Evolutionary conservation across 1,139 yeast genomes (phyloP), one percentile per base, ranked within the genome.

Genomic region (Kurtzmaniella quercitrusa): DNA sequence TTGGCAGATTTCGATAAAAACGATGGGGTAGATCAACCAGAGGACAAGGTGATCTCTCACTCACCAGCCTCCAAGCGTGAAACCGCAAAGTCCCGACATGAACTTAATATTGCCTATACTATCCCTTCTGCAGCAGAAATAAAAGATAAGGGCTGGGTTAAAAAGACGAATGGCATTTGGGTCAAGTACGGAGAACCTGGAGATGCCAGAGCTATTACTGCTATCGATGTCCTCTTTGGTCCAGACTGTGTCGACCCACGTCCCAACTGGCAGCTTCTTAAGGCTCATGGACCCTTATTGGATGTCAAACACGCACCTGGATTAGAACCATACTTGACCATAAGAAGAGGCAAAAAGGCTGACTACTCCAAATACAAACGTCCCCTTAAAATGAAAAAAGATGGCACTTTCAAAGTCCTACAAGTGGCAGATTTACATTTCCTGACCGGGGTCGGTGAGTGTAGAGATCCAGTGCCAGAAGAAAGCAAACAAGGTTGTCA

Each of bases 341-440:
- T 63, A 51, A 47, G 70, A 45, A 43, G 58, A 40, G 60, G 68
- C 5, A 52, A 55, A 7, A 53, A 49, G 39, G 33, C 46, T 41
- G 55, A 62, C 55, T 66, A 65, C 49, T 55, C 55, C 17, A 48
- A 39, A 31, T 41, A 43, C 17, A 25, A 42, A 37, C 39, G 41
- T 40, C 50, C 48, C 40, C 47, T 60, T 37, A 52, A 56, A 44
- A 48, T 60, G 40, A 45, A 52, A 23, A 39, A 48, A 3, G 56
- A 70, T 25, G 77, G 71, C 2, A 74, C 68, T 47, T 84, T 81
- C 60, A 85, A 83, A 58, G 78, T 88, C 36, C 60, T 85, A n/a
- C 95, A 87, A 56, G 70, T 87, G 2, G 88, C 94, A 1, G 96
- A 87, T 56, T 63, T 86, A 44, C 95, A 87, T 58, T 77, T 82